Conservation (phyloP, 164 flowering plant genomes). For the Kalanchoe fedtschenkoi region DNA sequence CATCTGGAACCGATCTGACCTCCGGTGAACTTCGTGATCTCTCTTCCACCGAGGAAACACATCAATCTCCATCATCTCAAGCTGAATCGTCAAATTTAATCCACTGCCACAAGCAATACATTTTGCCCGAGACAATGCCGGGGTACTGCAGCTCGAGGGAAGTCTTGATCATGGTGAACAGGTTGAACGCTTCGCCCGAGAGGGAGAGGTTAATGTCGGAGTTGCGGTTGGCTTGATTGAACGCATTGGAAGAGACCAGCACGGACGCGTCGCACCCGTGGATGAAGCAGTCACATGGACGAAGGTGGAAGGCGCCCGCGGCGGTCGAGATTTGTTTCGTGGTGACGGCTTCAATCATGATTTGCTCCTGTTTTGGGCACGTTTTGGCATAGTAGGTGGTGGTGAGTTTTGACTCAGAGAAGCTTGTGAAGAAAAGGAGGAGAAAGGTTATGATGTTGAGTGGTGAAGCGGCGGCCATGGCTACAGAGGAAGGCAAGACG, state of each 20-base stretch:
- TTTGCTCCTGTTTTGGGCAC: constrained; percentile 33
- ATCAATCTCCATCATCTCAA: too few species aligned
- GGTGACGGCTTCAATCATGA: constrained; percentile 29
- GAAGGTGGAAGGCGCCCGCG: constrained; percentile 46
- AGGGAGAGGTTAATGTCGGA: constrained; percentile 59
- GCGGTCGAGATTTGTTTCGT: constrained; percentile 40
- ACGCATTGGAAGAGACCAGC: too few species aligned
- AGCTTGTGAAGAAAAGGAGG: too few species aligned
- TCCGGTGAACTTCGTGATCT: too few species aligned
- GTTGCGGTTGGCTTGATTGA: constrained; percentile 56
- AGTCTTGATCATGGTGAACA: constrained; percentile 50
- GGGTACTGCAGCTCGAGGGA: constrained; percentile 68
- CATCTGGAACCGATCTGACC: too few species aligned
- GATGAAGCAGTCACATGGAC: constrained; percentile 49
- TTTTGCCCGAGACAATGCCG: constrained; percentile 66
- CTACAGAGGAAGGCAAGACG: too few species aligned
- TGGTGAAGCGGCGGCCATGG: too few species aligned
- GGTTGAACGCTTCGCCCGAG: constrained; percentile 66
- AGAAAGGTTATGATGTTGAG: too few species aligned
- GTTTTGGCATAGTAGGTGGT: constrained; percentile 28
- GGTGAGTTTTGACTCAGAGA: too few species aligned
- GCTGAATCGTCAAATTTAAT: too few species aligned
- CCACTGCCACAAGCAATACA: constrained; percentile 56
- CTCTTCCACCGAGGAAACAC: too few species aligned
- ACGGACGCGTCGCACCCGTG: constrained; percentile 64